A percentile compares a stretch with the other conserved stretches of the same genome.
Evolutionary conservation across 2,329 filamentous ascomycete species (phyloP).

Genomic region (Trichoderma atroviride): DNA sequence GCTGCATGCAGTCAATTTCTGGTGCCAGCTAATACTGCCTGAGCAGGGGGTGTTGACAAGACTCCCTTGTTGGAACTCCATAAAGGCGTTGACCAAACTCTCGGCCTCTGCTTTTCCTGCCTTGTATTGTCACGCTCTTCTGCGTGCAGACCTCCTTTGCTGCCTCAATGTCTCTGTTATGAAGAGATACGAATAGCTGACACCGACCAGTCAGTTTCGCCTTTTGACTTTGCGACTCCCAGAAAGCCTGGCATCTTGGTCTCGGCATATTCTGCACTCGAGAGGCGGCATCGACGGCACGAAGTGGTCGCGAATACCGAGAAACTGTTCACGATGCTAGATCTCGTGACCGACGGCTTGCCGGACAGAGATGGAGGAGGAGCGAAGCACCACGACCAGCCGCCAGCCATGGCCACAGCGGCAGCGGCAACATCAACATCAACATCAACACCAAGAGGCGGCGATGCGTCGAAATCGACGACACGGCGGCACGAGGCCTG

Average conservation of each 20-base stretch:
- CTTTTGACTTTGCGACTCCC: background rate
- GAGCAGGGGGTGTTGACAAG: constrained; percentile 10
- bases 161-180: background rate
- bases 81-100: background rate
- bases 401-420: background rate
- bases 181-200: background rate
- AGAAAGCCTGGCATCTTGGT: background rate
- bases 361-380: background rate
- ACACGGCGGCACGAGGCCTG: constrained; percentile 47
- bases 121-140: background rate
- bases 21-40: background rate
- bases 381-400: background rate
- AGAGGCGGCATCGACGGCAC: background rate
- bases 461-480: background rate
- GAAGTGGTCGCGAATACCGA: background rate
- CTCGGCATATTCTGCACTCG: background rate
- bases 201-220: background rate
- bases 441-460: background rate
- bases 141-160: background rate
- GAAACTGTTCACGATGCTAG: background rate
- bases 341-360: background rate
- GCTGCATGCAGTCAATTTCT: background rate
- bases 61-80: constrained; percentile 8
- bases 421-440: background rate
- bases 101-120: background rate